Conservation (phyloP, 1,284 basidiomycete genomes). For the Tilletia setariae region DNA sequence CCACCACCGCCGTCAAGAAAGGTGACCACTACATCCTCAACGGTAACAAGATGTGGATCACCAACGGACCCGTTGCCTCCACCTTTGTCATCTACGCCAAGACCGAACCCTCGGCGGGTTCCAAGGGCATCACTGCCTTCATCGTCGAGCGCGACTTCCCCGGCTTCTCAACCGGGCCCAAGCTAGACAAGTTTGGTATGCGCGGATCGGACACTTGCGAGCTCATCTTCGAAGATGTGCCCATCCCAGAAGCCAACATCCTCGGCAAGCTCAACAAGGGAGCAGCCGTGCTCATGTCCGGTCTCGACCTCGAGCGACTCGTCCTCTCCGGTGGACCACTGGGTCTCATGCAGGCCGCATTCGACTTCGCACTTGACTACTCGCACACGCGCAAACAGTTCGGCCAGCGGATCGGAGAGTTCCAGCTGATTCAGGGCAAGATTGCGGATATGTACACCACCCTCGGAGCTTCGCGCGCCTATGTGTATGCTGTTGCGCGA, state of each 20-base stretch:
- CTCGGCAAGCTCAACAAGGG: slow-evolving; percentile 76
- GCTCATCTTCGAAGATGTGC: slow-evolving; percentile 84
- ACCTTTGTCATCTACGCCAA: slow-evolving; percentile 92
- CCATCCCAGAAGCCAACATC: slow-evolving; percentile 78
- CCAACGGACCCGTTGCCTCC: slow-evolving; percentile 83
- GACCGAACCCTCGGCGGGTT: slow-evolving; percentile 71
- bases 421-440: slow-evolving; percentile 91
- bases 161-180: slow-evolving; percentile 84
- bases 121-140: slow-evolving; percentile 89
- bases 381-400: slow-evolving; percentile 89
- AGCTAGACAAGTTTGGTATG: slow-evolving; percentile 95
- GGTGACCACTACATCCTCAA: slow-evolving; percentile 74
- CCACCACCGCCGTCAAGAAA: slow-evolving; percentile 71
- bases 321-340: slow-evolving; percentile 82
- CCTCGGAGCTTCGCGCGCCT: slow-evolving; percentile 78
- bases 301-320: slow-evolving; percentile 84
- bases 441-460: slow-evolving; percentile 89
- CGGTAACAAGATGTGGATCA: slow-evolving; percentile 85
- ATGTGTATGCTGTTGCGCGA: slow-evolving; percentile 76
- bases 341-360: slow-evolving; percentile 84
- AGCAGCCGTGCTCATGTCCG: slow-evolving; percentile 85
- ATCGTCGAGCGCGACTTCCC: slow-evolving; percentile 75
- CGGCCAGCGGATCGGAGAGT: slow-evolving; percentile 77
- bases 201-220: slow-evolving; percentile 91
- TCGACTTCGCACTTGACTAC: slow-evolving; percentile 82